Conservation (phyloP, 140 eudicot species). For the Oenanthe javanica region DNA sequence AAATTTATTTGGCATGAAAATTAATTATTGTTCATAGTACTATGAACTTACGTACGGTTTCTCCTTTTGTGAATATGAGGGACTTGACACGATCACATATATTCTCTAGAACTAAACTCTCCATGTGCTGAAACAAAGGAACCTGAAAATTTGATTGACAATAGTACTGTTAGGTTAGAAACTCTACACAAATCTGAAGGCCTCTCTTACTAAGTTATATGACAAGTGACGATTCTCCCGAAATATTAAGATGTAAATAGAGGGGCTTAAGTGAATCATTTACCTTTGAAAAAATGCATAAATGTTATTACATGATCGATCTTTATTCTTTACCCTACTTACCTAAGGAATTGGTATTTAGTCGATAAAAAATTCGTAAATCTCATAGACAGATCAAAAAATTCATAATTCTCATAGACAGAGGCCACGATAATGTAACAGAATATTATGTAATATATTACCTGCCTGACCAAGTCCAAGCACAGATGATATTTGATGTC, state of each 20-base stretch:
- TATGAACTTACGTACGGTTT: slow-evolving; percentile 67
- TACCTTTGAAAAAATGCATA: not conserved
- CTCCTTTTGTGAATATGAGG: slow-evolving; percentile 93
- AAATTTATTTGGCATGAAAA: not conserved
- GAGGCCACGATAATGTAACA: not conserved
- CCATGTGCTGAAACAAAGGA: slow-evolving; percentile 98
- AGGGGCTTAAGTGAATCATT: not conserved
- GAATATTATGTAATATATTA: not conserved
- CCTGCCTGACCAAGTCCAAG: slow-evolving; percentile 92
- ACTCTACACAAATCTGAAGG: not conserved
- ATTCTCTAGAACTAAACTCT: slow-evolving; percentile 83
- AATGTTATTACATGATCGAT: not conserved
- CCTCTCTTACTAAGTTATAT: no score
- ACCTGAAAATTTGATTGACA: slow-evolving; percentile 36
- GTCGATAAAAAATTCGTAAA: not conserved
- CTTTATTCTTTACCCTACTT: not conserved
- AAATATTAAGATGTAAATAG: not conserved
- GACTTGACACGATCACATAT: slow-evolving; percentile 99
- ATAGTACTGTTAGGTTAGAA: not conserved
- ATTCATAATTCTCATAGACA: no score
- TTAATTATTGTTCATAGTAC: not conserved
- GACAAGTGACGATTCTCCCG: not conserved
- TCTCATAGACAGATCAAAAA: no score
- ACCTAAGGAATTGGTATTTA: not conserved
- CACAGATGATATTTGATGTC: slow-evolving; percentile 97